Percentiles rank a stretch among this genome's conserved stretches.
phyloP scores from a whole-genome alignment of 2,329 filamentous ascomycete species.

The Catunica adiposa region DNA sequence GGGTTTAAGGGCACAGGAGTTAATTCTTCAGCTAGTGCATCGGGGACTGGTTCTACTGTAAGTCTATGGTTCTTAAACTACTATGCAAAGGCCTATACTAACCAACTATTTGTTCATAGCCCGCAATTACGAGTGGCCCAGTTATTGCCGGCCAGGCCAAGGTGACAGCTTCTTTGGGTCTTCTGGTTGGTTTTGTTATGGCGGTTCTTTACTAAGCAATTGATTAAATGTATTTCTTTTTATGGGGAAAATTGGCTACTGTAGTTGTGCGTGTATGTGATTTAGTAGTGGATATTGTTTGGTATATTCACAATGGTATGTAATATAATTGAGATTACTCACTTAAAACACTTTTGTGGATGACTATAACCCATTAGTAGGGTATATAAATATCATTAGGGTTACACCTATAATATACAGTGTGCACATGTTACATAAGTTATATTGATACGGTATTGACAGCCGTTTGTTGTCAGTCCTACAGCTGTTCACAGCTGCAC shows the following conservation, averaged over 20 bases:
- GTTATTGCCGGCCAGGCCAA: slow-evolving; percentile 6
- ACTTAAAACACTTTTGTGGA: too few relatives aligned
- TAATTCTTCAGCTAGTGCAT: neutral
- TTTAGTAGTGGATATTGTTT: neutral
- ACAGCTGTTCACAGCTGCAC: too few relatives aligned
- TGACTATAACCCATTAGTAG: neutral
- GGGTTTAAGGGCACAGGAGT: neutral
- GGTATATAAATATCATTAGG: neutral
- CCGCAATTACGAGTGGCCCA: neutral
- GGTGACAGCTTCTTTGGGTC: neutral
- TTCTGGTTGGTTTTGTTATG: neutral
- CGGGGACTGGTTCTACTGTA: neutral
- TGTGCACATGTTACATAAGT: neutral
- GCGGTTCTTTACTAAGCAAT: neutral
- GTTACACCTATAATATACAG: neutral
- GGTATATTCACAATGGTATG: neutral
- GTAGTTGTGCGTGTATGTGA: too few relatives aligned
- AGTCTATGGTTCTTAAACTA: neutral
- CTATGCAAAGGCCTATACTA: too few relatives aligned
- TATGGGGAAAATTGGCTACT: too few relatives aligned
- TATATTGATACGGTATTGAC: neutral
- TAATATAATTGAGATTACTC: too few relatives aligned
- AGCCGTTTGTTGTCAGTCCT: too few relatives aligned
- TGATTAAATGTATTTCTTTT: too few relatives aligned
- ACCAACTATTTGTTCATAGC: too few relatives aligned